phyloP scores from a whole-genome alignment of 805 yeast species.

The Ogataea sp. region DNA sequence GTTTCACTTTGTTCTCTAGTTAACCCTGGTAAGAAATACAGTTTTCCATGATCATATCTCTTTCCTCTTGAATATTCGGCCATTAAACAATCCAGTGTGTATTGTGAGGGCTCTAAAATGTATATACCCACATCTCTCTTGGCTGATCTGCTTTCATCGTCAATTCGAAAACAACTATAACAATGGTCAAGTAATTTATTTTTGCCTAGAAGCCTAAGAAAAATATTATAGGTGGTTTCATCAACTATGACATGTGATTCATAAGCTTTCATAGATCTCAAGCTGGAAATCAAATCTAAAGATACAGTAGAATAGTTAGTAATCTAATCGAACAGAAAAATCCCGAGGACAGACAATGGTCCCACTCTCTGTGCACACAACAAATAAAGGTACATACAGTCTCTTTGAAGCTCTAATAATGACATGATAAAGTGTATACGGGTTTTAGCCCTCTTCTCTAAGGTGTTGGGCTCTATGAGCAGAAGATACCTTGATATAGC shows the following conservation, averaged over 20 bases:
- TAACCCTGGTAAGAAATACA: conserved; percentile 62
- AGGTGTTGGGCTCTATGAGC: neutral
- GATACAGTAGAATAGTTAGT: neutral
- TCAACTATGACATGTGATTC: conserved; percentile 24
- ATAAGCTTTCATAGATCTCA: conserved; percentile 11
- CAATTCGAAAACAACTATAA: conserved; percentile 22
- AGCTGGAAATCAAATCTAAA: conserved; percentile 5
- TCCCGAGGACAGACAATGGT: neutral
- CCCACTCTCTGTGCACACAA: neutral
- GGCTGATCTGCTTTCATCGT: conserved; percentile 19
- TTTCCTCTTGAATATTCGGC: conserved; percentile 64
- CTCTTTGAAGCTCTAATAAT: conserved; percentile 17
- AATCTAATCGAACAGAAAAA: neutral
- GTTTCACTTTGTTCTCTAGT: conserved; percentile 9
- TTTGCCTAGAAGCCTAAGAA: conserved; percentile 14
- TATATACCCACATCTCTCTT: conserved; percentile 61
- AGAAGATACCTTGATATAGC: no score
- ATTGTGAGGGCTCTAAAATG: conserved; percentile 58
- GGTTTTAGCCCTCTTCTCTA: no score
- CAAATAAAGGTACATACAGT: conserved; percentile 7
- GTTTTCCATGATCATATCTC: conserved; percentile 70
- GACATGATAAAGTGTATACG: conserved; percentile 15
- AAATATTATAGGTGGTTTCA: conserved; percentile 18
- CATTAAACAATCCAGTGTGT: conserved; percentile 64
- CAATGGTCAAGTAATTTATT: conserved; percentile 21